Evolutionary conservation across 1,284 basidiomycete genomes (phyloP), one percentile per base, ranked within the genome.

Genomic region (Ceratorhiza oryzae-sativae): DNA sequence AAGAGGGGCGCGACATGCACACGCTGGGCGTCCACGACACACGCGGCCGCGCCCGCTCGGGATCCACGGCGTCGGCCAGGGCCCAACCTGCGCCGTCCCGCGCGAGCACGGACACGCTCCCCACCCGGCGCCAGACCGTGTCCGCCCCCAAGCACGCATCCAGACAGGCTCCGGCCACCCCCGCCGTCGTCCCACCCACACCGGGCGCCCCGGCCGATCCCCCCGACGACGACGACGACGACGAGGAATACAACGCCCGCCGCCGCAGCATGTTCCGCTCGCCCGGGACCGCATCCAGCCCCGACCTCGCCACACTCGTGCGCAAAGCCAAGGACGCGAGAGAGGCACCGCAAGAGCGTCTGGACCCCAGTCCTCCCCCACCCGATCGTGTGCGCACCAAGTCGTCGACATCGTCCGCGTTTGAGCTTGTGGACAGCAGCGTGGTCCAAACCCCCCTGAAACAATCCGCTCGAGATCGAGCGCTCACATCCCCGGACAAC

Each of bases 261-360:
- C 87, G 92, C 49, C 86, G 93, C 65, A 93, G 91, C 75, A 87
- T 95, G 82, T 94, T 94, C 79, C 86, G 94, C 73, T 90, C 91
- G n/a, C 84, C 90, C 6, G 94, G 93, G 59, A 94, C 92, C 1
- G 91, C 93, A 27, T 93, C 91, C 76, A 93, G 91, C 76, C 94
- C 94, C 27, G 94, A 97, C 80, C 84, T 96, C 27, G 91, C 92
- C 3, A 94, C 92, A 1, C 84, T 95, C 71, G 81, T 94, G 65
- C 86, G 90, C 74, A 94, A 93, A 81, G 89, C 90, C 41, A 91
- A 89, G 79, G 90, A 90, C 77, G 84, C 85, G 58, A 87, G 87
- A 41, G 83, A 68, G 8, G 46, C 51, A 32, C 13, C 27, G 9
- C 62, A 65, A 15, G 62, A 65, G 3, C 30, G 4, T 6, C 62